phyloP scores from a whole-genome alignment of 163 green algal species.

The Chlamydomonas reinhardtii region DNA sequence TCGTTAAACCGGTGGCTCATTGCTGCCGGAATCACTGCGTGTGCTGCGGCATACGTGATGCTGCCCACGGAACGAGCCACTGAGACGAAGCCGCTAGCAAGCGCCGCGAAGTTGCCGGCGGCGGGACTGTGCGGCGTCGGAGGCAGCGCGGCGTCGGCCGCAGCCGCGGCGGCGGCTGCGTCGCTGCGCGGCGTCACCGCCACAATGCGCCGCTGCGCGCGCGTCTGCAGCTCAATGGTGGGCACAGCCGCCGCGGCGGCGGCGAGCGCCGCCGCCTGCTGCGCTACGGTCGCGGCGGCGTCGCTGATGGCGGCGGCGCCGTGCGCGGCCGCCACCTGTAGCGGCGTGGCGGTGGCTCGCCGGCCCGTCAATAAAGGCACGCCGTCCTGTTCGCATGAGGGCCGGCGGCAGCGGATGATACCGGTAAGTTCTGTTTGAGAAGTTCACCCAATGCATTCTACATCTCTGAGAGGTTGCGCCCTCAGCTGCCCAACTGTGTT shows the following conservation, averaged over 20 bases:
- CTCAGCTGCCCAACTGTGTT: too few species aligned
- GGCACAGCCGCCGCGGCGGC: slow-evolving; percentile 6
- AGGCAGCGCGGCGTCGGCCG: neutral
- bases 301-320: slow-evolving; percentile 8
- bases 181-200: neutral
- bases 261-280: slow-evolving; percentile 20
- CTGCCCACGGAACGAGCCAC: too few species aligned
- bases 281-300: slow-evolving; percentile 7
- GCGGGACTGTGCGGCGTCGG: too few species aligned
- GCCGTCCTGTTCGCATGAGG: neutral
- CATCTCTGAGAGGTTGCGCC: too few species aligned
- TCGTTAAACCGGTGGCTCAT: too few species aligned
- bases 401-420: too few species aligned
- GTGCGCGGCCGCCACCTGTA: neutral
- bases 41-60: too few species aligned
- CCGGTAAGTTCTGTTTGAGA: too few species aligned
- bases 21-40: too few species aligned
- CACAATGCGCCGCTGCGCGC: neutral
- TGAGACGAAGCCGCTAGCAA: too few species aligned
- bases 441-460: too few species aligned
- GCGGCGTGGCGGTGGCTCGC: neutral
- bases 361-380: neutral
- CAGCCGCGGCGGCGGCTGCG: neutral
- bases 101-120: too few species aligned
- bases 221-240: neutral